phyloP scores from a whole-genome alignment of 768 basidiomycete species.

The Coprinopsis strossmayeri region DNA sequence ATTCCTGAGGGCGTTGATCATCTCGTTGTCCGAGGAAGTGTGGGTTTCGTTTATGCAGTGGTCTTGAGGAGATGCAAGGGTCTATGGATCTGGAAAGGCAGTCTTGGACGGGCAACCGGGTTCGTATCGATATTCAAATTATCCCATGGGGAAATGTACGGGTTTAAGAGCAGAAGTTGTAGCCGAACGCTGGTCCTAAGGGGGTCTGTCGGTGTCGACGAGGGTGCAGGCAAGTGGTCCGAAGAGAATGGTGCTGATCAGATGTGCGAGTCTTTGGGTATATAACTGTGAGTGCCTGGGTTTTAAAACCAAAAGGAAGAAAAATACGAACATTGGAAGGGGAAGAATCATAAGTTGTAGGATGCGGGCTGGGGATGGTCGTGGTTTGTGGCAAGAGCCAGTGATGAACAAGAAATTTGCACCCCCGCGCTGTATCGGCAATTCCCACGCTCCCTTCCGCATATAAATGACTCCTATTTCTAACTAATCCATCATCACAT shows the following conservation, averaged over 20 bases:
- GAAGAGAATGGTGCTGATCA: conserved; percentile 52
- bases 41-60: too few relatives aligned
- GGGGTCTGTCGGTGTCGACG: conserved; percentile 71
- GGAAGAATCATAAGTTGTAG: conserved; percentile 49
- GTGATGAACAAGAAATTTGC: conserved; percentile 6
- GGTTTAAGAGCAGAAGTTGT: conserved; percentile 14
- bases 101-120: conserved; percentile 33
- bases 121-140: conserved; percentile 31
- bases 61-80: too few relatives aligned
- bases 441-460: conserved; percentile 19
- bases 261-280: conserved; percentile 38
- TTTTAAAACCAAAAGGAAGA: conserved; percentile 7
- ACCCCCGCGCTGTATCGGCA: conserved; percentile 7
- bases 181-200: conserved; percentile 42
- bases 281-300: conserved; percentile 6
- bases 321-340: conserved; percentile 26
- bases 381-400: conserved; percentile 5
- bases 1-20: conserved; percentile 64
- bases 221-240: conserved; percentile 53
- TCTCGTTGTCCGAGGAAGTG: conserved; percentile 15
- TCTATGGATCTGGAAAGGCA: conserved; percentile 28
- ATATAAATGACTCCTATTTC: too few relatives aligned
- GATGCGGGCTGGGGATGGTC: conserved; percentile 14
- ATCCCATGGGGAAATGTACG: conserved; percentile 47
- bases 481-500: conserved; percentile 15